A percentile compares a stretch with the other conserved stretches of the same genome.
Evolutionary conservation across 345 rosid species (phyloP).

Genomic region (Cardiospermum halicacabum): DNA sequence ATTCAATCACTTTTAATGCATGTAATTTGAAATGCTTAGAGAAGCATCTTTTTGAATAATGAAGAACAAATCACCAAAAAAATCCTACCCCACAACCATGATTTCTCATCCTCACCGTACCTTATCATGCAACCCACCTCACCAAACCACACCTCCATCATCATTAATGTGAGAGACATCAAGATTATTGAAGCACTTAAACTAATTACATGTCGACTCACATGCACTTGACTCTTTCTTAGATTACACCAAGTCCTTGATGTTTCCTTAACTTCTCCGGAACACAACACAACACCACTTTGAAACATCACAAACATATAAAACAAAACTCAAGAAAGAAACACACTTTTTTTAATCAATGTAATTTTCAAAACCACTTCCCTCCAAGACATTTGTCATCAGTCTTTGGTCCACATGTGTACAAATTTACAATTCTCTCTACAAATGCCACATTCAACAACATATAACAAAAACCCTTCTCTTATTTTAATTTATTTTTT

Average conservation of each 20-base stretch:
- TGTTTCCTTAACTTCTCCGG: slow-evolving; percentile 31
- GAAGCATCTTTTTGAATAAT: not conserved
- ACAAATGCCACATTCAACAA: not conserved
- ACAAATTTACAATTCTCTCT: not conserved
- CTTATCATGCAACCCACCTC: not conserved
- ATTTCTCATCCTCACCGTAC: not conserved
- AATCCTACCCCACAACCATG: too few species aligned
- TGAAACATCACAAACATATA: not conserved
- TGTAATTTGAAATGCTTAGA: too few species aligned
- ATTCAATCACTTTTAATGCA: too few species aligned
- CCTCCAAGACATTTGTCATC: slow-evolving; percentile 15
- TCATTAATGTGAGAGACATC: not conserved
- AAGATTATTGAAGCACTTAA: not conserved
- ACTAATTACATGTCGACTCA: slow-evolving; percentile 8
- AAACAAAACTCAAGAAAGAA: not conserved
- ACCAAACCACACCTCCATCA: not conserved
- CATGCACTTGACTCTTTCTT: slow-evolving; percentile 20
- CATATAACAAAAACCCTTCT: not conserved
- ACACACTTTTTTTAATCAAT: not conserved
- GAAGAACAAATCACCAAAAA: too few species aligned
- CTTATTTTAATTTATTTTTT: not conserved
- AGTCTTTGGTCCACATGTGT: not conserved
- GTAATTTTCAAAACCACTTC: not conserved
- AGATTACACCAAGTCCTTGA: not conserved
- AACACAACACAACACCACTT: slow-evolving; percentile 10